Conservation (phyloP, 2,329 filamentous ascomycete species). For the Fusarium napiforme region DNA sequence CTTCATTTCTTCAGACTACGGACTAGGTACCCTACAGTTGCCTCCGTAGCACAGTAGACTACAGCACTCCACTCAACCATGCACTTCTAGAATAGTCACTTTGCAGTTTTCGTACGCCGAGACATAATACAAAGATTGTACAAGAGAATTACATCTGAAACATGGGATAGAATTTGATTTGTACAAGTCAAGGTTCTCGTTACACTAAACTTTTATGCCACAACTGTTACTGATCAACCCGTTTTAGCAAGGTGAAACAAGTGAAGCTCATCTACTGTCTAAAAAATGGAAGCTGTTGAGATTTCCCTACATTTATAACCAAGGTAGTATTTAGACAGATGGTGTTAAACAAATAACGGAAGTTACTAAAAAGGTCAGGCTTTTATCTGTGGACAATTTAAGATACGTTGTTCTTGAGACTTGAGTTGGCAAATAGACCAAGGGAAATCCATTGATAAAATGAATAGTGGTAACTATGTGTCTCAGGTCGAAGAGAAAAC, state of each 20-base stretch:
- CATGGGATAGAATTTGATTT: background rate
- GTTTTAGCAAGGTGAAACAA: accelerated
- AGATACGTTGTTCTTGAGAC: background rate
- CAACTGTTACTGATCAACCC: accelerated
- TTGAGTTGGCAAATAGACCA: background rate
- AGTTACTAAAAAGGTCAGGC: accelerated
- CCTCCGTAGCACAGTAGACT: background rate
- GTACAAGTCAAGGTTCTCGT: background rate
- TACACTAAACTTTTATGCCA: background rate
- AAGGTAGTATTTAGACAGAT: no score
- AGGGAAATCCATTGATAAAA: no score
- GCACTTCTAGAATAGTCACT: background rate
- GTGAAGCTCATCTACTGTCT: background rate
- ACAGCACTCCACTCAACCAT: background rate
- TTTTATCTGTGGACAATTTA: no score
- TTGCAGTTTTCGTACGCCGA: background rate
- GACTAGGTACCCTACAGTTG: background rate
- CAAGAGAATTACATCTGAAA: background rate
- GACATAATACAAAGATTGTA: background rate
- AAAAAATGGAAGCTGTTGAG: no score
- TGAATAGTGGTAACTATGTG: background rate
- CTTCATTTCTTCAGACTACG: background rate
- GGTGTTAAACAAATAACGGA: background rate
- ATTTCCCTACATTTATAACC: background rate
- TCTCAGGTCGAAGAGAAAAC: background rate